Percentiles rank a stretch among this genome's conserved stretches.
Conservation (phyloP, 2,329 filamentous ascomycete species). For the Ilyonectria robusta region DNA sequence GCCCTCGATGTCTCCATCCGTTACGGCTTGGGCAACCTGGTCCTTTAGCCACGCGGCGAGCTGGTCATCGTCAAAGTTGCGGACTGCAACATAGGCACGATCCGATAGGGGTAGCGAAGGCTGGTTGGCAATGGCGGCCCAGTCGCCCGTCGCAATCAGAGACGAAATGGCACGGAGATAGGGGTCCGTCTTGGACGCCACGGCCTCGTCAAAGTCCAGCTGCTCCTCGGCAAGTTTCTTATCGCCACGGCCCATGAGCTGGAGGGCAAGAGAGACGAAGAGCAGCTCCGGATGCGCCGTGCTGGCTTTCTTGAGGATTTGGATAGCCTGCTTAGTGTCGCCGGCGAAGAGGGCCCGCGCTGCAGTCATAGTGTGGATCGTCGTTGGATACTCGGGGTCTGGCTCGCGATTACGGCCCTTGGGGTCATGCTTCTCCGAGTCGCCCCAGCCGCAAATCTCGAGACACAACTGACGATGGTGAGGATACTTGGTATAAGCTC, state of each 20-base stretch:
- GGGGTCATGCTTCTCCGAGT: slow-evolving; percentile 62
- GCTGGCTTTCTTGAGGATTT: slow-evolving; percentile 78
- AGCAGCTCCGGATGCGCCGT: slow-evolving; percentile 74
- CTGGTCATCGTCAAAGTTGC: slow-evolving; percentile 73
- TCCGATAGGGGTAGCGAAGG: slow-evolving; percentile 81
- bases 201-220: slow-evolving; percentile 71
- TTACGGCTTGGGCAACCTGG: slow-evolving; percentile 72
- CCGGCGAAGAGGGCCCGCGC: slow-evolving; percentile 83
- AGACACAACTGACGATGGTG: slow-evolving; percentile 83
- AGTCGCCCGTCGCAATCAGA: slow-evolving; percentile 82
- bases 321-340: slow-evolving; percentile 76
- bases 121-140: slow-evolving; percentile 81
- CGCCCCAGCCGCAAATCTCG: slow-evolving; percentile 82
- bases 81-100: slow-evolving; percentile 80
- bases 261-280: slow-evolving; percentile 77
- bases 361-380: slow-evolving; percentile 79
- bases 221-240: slow-evolving; percentile 61
- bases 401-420: slow-evolving; percentile 60
- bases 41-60: slow-evolving; percentile 78
- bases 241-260: slow-evolving; percentile 70
- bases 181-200: slow-evolving; percentile 78
- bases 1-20: slow-evolving; percentile 81
- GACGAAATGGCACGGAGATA: slow-evolving; percentile 86
- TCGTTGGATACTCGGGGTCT: slow-evolving; percentile 64
- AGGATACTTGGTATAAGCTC: slow-evolving; percentile 73